Evolutionary conservation across 371 early-diverging fungal species (phyloP).

Genomic region (Conidiobolus incongruus): DNA sequence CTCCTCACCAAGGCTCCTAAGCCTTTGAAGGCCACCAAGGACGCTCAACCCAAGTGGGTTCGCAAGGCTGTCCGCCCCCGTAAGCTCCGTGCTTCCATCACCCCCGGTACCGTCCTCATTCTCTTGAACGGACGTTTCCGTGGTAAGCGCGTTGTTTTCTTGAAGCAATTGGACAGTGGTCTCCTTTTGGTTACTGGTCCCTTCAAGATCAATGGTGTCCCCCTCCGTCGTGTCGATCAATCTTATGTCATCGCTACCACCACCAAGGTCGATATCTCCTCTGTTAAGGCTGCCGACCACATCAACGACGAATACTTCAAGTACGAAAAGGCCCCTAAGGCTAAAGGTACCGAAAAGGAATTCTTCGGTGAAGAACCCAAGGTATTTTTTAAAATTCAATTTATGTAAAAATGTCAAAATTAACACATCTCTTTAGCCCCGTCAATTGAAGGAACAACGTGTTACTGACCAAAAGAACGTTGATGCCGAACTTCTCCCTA

Average conservation of each 20-base stretch:
- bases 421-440: neutral
- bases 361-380: constrained; percentile 39
- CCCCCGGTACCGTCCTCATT: constrained; percentile 94
- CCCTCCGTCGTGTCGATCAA: constrained; percentile 93
- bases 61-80: constrained; percentile 60
- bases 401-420: neutral
- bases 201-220: constrained; percentile 94
- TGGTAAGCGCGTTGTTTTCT: constrained; percentile 95
- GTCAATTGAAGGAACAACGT: constrained; percentile 19
- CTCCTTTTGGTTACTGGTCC: constrained; percentile 94
- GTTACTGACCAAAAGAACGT: constrained; percentile 70
- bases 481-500: constrained; percentile 61
- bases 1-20: neutral
- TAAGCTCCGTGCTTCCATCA: constrained; percentile 70
- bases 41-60: constrained; percentile 38
- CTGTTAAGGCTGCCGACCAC: constrained; percentile 47
- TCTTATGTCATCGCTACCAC: constrained; percentile 96
- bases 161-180: constrained; percentile 89
- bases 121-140: constrained; percentile 90
- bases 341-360: constrained; percentile 64
- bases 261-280: constrained; percentile 78
- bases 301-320: constrained; percentile 85
- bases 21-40: neutral
- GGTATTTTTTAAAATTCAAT: too few species aligned
- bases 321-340: constrained; percentile 40